Percentiles rank a stretch among this genome's conserved stretches.
These are phyloP conservation scores for Hypoxylon fuscum DNA, from an alignment of 495 filamentous ascomycete genomes.

Conservation along the genomic window DNA sequence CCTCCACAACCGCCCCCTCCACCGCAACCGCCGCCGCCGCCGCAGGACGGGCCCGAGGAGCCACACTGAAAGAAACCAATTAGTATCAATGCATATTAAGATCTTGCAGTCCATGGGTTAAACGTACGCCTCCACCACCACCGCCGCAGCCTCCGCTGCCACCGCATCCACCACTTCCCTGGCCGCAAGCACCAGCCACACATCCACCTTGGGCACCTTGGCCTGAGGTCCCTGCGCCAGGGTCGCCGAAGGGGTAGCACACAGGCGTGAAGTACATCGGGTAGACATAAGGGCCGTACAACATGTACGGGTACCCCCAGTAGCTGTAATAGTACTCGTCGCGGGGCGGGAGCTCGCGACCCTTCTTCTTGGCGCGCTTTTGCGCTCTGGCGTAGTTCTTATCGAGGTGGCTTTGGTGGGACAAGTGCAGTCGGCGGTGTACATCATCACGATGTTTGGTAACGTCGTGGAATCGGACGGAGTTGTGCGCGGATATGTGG, in stretches of 20 bases:
- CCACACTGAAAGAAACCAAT: constrained; percentile 38
- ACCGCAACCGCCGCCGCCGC: constrained; percentile 46
- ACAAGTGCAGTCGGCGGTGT: constrained; percentile 56
- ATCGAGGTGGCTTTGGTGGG: constrained; percentile 63
- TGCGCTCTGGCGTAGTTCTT: constrained; percentile 68
- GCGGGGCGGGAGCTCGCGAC: constrained; percentile 57
- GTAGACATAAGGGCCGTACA: constrained; percentile 50
- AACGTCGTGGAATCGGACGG: constrained; percentile 51
- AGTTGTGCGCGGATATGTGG: constrained; percentile 79
- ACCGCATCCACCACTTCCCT: constrained; percentile 58
- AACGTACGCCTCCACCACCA: constrained; percentile 50
- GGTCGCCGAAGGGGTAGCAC: constrained; percentile 54
- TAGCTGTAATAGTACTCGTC: constrained; percentile 61
- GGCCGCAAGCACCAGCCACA: constrained; percentile 63
- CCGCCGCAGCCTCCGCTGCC: constrained; percentile 52
- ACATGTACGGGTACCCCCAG: constrained; percentile 62
- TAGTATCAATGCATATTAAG: not conserved
- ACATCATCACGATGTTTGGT: constrained; percentile 60
- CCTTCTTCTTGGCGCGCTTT: constrained; percentile 69
- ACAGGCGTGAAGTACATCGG: constrained; percentile 46
- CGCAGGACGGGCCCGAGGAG: constrained; percentile 41
- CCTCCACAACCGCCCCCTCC: constrained; percentile 50
- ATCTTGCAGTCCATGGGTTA: constrained; percentile 44
- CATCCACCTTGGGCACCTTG: constrained; percentile 50
- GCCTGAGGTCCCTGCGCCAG: constrained; percentile 64